These are phyloP conservation scores for Pseudotsuga menziesii DNA, from an alignment of 75 land plant genomes.

Conservation along the genomic window DNA sequence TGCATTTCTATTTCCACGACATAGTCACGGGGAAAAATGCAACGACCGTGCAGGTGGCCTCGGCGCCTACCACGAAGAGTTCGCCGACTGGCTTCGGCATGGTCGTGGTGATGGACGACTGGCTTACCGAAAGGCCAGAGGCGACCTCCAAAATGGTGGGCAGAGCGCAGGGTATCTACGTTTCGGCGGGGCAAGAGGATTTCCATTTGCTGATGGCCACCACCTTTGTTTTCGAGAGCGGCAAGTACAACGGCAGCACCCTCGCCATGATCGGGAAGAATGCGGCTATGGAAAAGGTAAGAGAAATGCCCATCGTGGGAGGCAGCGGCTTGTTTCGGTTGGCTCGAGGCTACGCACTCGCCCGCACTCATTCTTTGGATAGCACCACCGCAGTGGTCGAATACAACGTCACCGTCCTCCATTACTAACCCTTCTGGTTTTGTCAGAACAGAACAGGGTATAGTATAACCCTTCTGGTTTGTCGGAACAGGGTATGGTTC, in stretches of 20 bases:
- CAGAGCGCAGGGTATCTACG: slow-evolving; percentile 54
- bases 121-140: slow-evolving; percentile 40
- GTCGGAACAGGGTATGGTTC: no score
- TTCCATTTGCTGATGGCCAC: slow-evolving; percentile 29
- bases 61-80: slow-evolving; percentile 13
- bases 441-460: no score
- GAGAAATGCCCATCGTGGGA: slow-evolving; percentile 21
- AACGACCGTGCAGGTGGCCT: slow-evolving; percentile 28
- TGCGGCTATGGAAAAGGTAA: neutral
- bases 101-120: slow-evolving; percentile 41
- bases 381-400: neutral
- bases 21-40: slow-evolving; percentile 22
- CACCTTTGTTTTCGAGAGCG: slow-evolving; percentile 8
- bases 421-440: neutral
- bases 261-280: slow-evolving; percentile 13
- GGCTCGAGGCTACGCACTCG: slow-evolving; percentile 15
- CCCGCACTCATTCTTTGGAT: neutral
- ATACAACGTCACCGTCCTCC: neutral
- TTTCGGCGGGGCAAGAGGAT: slow-evolving; percentile 14
- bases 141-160: slow-evolving; percentile 42
- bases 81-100: slow-evolving; percentile 27
- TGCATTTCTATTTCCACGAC: slow-evolving; percentile 67
- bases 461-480: no score
- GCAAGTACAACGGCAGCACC: slow-evolving; percentile 17
- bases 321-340: slow-evolving; percentile 20